phyloP scores from a whole-genome alignment of 805 yeast genomes.

The Hanseniaspora pseudoguilliermondii region DNA sequence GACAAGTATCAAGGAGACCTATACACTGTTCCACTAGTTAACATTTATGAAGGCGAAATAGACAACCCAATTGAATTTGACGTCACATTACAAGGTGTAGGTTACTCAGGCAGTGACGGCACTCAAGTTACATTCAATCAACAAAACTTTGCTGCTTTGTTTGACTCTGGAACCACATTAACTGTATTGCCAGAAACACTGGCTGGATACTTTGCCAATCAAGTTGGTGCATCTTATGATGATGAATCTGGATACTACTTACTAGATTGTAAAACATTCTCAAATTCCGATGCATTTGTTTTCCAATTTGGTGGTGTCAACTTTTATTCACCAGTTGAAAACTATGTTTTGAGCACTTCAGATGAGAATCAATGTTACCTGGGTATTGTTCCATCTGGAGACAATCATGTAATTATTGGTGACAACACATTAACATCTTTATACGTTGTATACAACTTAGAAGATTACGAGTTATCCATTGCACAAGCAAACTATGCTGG shows the following conservation, averaged over 20 bases:
- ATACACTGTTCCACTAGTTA: constrained; percentile 39
- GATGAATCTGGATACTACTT: constrained; percentile 33
- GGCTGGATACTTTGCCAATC: background rate
- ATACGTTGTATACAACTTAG: constrained; percentile 54
- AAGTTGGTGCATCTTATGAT: constrained; percentile 36
- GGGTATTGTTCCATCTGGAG: constrained; percentile 30
- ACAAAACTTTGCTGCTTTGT: constrained; percentile 28
- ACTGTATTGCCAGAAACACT: constrained; percentile 1
- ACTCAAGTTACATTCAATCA: constrained; percentile 18
- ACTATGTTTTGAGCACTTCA: constrained; percentile 20
- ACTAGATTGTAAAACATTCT: constrained; percentile 31
- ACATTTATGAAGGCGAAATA: constrained; percentile 21
- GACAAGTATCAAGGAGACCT: constrained; percentile 45
- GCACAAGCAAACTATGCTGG: constrained; percentile 33
- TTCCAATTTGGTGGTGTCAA: constrained; percentile 50
- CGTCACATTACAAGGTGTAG: constrained; percentile 24
- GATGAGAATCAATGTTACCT: constrained; percentile 31
- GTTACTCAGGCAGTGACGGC: constrained; percentile 9
- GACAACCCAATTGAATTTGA: constrained; percentile 19
- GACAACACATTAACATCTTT: constrained; percentile 46
- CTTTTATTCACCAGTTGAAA: constrained; percentile 38
- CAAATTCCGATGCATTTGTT: constrained; percentile 25
- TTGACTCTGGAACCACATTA: constrained; percentile 47
- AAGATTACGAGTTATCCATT: constrained; percentile 42
- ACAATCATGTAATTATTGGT: constrained; percentile 34